Evolutionary conservation across 805 yeast genomes (phyloP), one percentile per base, ranked within the genome.

Genomic region (Saccharomycopsis babjevae): DNA sequence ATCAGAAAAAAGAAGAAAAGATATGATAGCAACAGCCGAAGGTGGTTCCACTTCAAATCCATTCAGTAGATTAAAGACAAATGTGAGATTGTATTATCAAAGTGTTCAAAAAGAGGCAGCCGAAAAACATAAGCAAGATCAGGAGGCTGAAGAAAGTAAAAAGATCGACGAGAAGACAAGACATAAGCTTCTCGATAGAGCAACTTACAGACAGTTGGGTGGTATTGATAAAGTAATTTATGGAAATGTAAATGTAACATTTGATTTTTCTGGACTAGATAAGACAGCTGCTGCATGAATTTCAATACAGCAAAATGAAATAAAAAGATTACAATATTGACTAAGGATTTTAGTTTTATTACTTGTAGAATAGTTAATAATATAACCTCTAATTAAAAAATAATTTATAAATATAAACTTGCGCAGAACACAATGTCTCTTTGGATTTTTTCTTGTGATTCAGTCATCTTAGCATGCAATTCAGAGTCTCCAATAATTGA

Each of bases 341-440:
- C 22, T 46, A 46, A 22, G 22, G 52, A 46, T 13, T 10, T 34
- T 34, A 8, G 10, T 34, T n/a, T 34, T 13, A 34, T 13, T 34
- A 34, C 11, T 34, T 34, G 38, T 7, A 46, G 16, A 46, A 46
- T 18, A 7, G 10, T 20, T 22, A 46, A 40, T 40, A 15, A 10
- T 22, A 20, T 18, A 46, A 34, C 38, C 3, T 34, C 22, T 46
- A 46, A 28, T 46, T 13, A 2, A 30, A 40, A 25, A 40, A 40
- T 8, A 20, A 39, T 20, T 65, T 78, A 92, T 66, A 93, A 76
- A 70, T 94, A 94, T 63, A 94, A 80, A 61, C 97, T 88, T 3
- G 98, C 97, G 71, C 98, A 94, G 74, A 94, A 94, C 0, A 94
- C 98, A 67, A 94, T 94, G 71, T 94, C 99, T 68, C 99, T 83